A percentile compares a stretch with the other conserved stretches of the same genome.
These are phyloP conservation scores for Fomes fomentarius DNA, from an alignment of 1,284 basidiomycete species.

Conservation along the genomic window DNA sequence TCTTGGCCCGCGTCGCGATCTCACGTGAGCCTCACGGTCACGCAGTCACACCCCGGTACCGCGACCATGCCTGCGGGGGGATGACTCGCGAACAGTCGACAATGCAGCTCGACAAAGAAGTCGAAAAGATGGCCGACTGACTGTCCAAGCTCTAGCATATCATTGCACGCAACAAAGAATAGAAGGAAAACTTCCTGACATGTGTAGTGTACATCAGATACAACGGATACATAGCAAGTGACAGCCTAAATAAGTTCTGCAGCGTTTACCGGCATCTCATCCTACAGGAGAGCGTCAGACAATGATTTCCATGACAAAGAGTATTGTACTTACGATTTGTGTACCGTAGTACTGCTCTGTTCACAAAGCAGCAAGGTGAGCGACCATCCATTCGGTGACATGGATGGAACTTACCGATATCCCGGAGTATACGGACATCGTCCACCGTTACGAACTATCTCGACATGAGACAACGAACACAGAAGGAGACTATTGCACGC, in stretches of 20 bases:
- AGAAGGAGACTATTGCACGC: conserved; percentile 28
- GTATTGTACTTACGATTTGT: conserved; percentile 68
- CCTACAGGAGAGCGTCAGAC: conserved; percentile 47
- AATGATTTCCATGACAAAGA: conserved; percentile 11
- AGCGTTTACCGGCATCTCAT: conserved; percentile 94
- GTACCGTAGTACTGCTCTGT: conserved; percentile 87
- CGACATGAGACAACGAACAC: neutral
- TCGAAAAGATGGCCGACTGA: neutral
- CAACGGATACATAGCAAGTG: conserved; percentile 40
- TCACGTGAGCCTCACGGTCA: conserved; percentile 12
- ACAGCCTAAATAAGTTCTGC: conserved; percentile 75
- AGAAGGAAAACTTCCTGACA: conserved; percentile 24
- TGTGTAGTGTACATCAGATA: conserved; percentile 44
- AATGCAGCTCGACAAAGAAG: neutral
- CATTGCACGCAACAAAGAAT: conserved; percentile 22
- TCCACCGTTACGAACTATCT: conserved; percentile 89
- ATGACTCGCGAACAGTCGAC: conserved; percentile 3
- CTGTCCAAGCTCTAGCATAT: conserved; percentile 13
- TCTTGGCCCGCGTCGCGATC: conserved; percentile 17
- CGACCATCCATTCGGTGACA: neutral
- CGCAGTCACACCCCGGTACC: conserved; percentile 12
- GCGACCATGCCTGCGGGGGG: too few relatives aligned
- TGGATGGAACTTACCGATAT: conserved; percentile 69
- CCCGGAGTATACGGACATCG: conserved; percentile 87
- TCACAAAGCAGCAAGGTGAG: conserved; percentile 17